phyloP scores from a whole-genome alignment of 176 grass and related monocot genomes.

The Echinochloa phyllopogon region DNA sequence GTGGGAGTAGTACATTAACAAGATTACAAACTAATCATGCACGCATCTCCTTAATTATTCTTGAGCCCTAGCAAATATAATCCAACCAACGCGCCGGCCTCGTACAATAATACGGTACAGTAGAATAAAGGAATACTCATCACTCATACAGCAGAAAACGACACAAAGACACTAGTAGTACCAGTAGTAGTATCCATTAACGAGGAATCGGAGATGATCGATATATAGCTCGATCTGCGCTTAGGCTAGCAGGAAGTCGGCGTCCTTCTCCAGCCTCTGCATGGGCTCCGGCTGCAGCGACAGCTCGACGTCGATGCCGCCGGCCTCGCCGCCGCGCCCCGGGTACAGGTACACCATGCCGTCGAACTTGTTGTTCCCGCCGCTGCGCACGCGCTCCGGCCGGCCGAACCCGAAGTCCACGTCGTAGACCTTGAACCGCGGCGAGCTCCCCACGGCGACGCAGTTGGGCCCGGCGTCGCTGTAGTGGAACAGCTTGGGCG shows the following conservation, averaged over 20 bases:
- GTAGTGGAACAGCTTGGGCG: conserved; percentile 93
- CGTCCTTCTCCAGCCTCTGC: conserved; percentile 71
- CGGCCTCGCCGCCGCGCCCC: conserved; percentile 61
- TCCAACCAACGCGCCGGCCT: no score
- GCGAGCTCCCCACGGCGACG: conserved; percentile 93
- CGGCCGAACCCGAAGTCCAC: conserved; percentile 90
- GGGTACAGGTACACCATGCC: conserved; percentile 99
- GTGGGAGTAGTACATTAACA: no score
- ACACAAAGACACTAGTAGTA: no score
- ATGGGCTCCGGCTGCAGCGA: conserved; percentile 82
- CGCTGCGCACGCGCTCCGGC: conserved; percentile 89
- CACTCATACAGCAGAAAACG: no score
- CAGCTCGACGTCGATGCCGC: conserved; percentile 90
- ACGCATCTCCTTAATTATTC: no score
- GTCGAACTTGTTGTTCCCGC: conserved; percentile 93
- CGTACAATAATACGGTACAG: no score
- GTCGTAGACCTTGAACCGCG: conserved; percentile 90
- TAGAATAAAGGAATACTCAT: no score
- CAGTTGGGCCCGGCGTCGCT: conserved; percentile 92
- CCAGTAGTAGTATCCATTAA: no score
- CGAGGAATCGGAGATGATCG: no score
- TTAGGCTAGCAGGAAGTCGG: conserved; percentile 46
- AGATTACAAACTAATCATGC: no score
- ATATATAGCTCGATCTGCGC: no score
- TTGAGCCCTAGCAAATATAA: no score